Evolutionary conservation across 2,329 filamentous ascomycete species (phyloP), one percentile per base, ranked within the genome.

Genomic region (Metarhizium rileyi): DNA sequence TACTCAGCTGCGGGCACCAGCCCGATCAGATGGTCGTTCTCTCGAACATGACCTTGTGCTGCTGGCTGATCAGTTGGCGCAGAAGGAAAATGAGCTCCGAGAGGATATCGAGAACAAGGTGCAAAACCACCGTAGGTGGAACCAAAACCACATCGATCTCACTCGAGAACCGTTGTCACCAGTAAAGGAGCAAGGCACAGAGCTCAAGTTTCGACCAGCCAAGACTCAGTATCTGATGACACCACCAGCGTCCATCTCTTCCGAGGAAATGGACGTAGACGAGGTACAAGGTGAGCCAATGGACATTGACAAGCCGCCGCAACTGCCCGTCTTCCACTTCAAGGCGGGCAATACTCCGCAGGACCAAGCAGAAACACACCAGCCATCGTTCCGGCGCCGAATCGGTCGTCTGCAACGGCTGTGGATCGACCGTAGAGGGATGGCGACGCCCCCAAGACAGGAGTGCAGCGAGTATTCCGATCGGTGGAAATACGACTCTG

Each of bases 111-210:
- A 94, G 66, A 81, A 81, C 59, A 91, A 94, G 68, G 83, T 94
- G 49, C 78, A 85, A 59, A 91, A 93, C 68, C 91, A 96, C 69
- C 81, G 86, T 59, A 83, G 86, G 64, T 96, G 91, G 90, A 96
- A 96, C 68, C 78, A 87, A 59, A 86, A 87, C 62, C 90, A 88
- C 72, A 80, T 94, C 60, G 90, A 97, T 70, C 77, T 90, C 63
- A 96, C 91, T 53, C 83, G 84, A 70, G 83, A 84, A 56, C 90
- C 91, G 46, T 78, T 97, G 56, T 88, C 87, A 46, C 90, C 90
- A 22, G 81, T 87, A 41, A 75, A 80, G 60, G 84, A 88, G 52
- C 74, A 79, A 56, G 73, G 70, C 40, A 73, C 74, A 57, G 76
- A 84, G 55, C 68, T 75, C 51, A 78, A 78, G 55, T 90, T 88